Evolutionary conservation across 805 yeast species (phyloP), one percentile per base, ranked within the genome.

Genomic region (Sungouiozyma intestinalis): DNA sequence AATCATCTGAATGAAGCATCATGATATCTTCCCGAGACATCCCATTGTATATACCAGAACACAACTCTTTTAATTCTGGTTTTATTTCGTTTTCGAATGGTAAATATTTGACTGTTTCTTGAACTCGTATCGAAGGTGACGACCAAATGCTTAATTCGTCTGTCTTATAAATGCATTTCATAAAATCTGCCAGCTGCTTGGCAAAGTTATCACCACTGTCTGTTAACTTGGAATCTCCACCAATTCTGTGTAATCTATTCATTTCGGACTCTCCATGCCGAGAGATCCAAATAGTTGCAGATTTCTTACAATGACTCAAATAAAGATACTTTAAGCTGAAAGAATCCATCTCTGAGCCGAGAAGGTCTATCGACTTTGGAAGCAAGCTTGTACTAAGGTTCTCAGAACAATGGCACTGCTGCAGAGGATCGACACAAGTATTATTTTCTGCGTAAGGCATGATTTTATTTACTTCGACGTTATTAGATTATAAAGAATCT

Each of bases 11-110:
- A 60, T 79, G 87, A 48, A 72, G 63, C 24, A 73, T 66, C 51
- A 85, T 92, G 55, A 88, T 85, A 47, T 90, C 95, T 49, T 87
- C 95, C 58, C 90, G 90, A 0, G 97, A 90, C 74, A 90, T 74
- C 4, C 97, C 97, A 62, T 88, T 97, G 62, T 97, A 88, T 17
- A 85, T 88, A 8, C 97, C 97, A 0, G 97, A 97, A 60, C 90
- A 97, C 47, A 88, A 73, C 65, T 88, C 97, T 60, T 90, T 97
- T 50, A 88, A 68, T 1, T 97, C 97, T 63, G 90, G 92, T 97
- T 97, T 90, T 49, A 81, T 83, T 50, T 87, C 69, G 58, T 86
- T 80, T 46, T 81, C 78, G 62, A 83, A 85, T 1, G 90, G 85
- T 52, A 88, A 69, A 58, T 71, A 73, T 44, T 81, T 75, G 1